Base-by-base conservation (phyloP, 2,329 filamentous ascomycete genomes). In the Fusarium odoratissimum region DNA sequence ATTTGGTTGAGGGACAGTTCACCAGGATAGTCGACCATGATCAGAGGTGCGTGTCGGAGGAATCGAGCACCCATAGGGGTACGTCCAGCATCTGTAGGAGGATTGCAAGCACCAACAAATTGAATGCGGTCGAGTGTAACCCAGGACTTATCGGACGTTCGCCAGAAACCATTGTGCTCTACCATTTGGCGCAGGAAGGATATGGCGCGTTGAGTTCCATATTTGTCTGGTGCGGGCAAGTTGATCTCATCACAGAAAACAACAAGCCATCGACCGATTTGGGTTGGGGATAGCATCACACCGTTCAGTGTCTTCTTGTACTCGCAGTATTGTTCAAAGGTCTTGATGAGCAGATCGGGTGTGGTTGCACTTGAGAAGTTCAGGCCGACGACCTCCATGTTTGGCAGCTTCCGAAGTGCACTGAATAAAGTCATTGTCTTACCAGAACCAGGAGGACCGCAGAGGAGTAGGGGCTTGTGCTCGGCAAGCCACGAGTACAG, bases 401-500 rank as follows among this genome's bases (percentile, higher is more conserved):
- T 98, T 7, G 95, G 95, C 64, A 99, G 87, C 83, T 99, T 99
- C 73, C 96, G 92, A 60, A 99, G 90, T 38, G 96, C 96, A 80
- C 95, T 98, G 86, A 99, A 99, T 17, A 99, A 86, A 16, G 96
- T 99, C 96, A 99, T 99, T 8, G 96, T 99, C 86, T 99, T 99
- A 87, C 96, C 96, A 57, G 96, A 99, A 85, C 96, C 96, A 65
- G 96, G 96, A 80, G 96, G 97, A 82, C 96, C 97, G 81, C 96
- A 99, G 21, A 99, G 92, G 58, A 99, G 86, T 23, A 99, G 87
- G 17, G 97, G 96, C 85, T 99, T 99, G 81, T 99, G 96, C 82
- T 99, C 96, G 21, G 97, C 96, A 48, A 99, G 90, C 96, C 96
- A 99, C 7, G 97, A 99, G 85, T 99, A 99, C 21, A 99, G 88